These are phyloP conservation scores for Saussurea involucrata DNA, from an alignment of 129 eudicot species.

Conservation along the genomic window DNA sequence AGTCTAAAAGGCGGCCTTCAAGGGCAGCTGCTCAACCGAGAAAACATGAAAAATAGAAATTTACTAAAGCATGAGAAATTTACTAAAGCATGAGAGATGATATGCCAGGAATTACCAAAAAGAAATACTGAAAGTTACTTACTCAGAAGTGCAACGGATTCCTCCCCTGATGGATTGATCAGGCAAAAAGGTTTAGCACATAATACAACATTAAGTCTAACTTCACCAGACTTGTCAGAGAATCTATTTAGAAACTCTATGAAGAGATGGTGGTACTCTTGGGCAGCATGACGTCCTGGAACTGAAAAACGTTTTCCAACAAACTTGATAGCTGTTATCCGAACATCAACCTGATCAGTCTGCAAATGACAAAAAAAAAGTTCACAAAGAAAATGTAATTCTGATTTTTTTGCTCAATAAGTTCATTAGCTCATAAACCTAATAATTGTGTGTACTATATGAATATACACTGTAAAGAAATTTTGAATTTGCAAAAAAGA, in stretches of 20 bases:
- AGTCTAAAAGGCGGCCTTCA: conserved; percentile 78
- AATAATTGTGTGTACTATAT: neutral
- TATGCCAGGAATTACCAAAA: neutral
- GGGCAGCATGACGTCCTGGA: conserved; percentile 50
- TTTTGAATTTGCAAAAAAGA: neutral
- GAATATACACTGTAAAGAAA: neutral
- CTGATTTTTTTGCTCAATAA: neutral
- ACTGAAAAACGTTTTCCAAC: conserved; percentile 63
- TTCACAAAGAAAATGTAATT: neutral
- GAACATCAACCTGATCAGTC: conserved; percentile 96
- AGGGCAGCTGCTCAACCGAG: conserved; percentile 66
- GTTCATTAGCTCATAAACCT: neutral
- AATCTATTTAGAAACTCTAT: conserved; percentile 76
- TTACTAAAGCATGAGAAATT: no score
- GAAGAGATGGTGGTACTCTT: conserved; percentile 66
- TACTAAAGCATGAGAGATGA: neutral
- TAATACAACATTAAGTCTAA: conserved; percentile 68
- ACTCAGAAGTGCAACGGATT: conserved; percentile 68
- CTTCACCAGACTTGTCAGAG: conserved; percentile 79
- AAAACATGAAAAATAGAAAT: neutral
- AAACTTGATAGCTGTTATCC: conserved; percentile 80
- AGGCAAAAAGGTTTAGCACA: conserved; percentile 62
- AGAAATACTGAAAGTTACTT: conserved; percentile 24
- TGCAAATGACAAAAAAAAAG: conserved; percentile 30
- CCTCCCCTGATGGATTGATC: conserved; percentile 49